phyloP scores from a whole-genome alignment of 2,329 filamentous ascomycete genomes.

The Tolypocladium paradoxum region DNA sequence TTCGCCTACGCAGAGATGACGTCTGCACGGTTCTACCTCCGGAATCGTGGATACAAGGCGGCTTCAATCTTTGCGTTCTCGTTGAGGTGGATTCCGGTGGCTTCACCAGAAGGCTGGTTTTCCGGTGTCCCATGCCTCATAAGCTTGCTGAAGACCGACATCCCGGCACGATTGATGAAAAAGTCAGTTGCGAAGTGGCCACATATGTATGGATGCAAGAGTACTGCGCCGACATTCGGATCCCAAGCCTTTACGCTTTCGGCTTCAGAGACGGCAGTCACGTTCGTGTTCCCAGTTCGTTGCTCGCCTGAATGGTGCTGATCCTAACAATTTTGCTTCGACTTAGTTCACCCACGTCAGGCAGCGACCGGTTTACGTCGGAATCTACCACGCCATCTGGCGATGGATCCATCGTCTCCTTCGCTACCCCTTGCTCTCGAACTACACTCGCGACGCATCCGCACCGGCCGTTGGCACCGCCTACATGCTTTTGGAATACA shows the following conservation, averaged over 20 bases:
- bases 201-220: slow-evolving; percentile 21
- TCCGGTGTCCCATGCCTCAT: slow-evolving; percentile 10
- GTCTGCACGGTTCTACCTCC: slow-evolving; percentile 6
- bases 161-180: slow-evolving; percentile 20
- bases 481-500: slow-evolving; percentile 13
- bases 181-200: slow-evolving; percentile 20
- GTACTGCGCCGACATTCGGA: slow-evolving; percentile 15
- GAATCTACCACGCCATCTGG: slow-evolving; percentile 1
- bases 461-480: slow-evolving; percentile 3
- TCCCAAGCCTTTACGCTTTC: slow-evolving; percentile 13
- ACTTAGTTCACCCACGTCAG: slow-evolving; percentile 8
- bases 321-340: neutral
- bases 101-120: slow-evolving; percentile 1
- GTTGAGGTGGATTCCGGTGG: slow-evolving; percentile 4
- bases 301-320: neutral
- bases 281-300: slow-evolving; percentile 4
- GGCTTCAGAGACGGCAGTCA: slow-evolving; percentile 7
- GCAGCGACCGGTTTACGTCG: slow-evolving; percentile 1
- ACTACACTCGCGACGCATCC: slow-evolving; percentile 6
- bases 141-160: slow-evolving; percentile 8
- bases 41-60: slow-evolving; percentile 8
- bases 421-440: slow-evolving; percentile 7
- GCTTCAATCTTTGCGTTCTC: slow-evolving; percentile 10
- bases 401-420: slow-evolving; percentile 4
- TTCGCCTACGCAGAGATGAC: slow-evolving; percentile 5